Evolutionary conservation across 768 basidiomycete genomes (phyloP), one percentile per base, ranked within the genome.

Genomic region (Calocybe indica): DNA sequence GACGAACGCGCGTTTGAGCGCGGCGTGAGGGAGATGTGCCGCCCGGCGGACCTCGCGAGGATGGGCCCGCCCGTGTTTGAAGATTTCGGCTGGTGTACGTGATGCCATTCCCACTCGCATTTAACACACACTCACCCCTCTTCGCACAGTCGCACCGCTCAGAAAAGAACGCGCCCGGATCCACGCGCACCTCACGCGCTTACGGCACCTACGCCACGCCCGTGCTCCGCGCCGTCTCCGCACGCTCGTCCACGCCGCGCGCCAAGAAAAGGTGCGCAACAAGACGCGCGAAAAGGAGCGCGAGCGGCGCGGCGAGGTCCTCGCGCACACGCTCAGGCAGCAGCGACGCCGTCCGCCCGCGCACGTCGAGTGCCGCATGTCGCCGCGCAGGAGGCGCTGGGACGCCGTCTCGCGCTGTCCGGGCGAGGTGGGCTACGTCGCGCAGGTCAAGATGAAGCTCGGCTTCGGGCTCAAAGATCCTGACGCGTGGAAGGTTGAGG

Each of bases 371-470:
- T 62, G 60, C 14, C 66, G 57, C 49, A 80, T 88, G 80, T 68
- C 76, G 0, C 65, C 70, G 1, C 57, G 71, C 52, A 62, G 75
- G 49, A 71, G 69, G 49, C 63, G 59, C 43, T 58, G 69, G 60
- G 85, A 88, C 52, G 66, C 62, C 51, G 63, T 84, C 5, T 69
- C 72, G 43, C 63, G 79, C 34, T 72, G 70, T 35, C 69, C 78
- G 2, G 75, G 82, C 46, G 80, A 83, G 60, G 85, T 76, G 0
- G 89, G 89, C 10, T 90, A 88, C 60, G 74, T 81, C 2, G 88
- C 77, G n/a, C 56, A 63, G 57, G 69, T 83, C 43, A 92, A 90
- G 68, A 65, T 65, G 49, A 63, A 57, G 49, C 59, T 78, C 49
- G 82, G 85, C 2, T 73, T 71, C 45, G 79, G 70, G 59, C 52